Base-by-base conservation (phyloP, 2,329 filamentous ascomycete genomes). In the Ophiognomonia clavigignenti-juglandacearum region DNA sequence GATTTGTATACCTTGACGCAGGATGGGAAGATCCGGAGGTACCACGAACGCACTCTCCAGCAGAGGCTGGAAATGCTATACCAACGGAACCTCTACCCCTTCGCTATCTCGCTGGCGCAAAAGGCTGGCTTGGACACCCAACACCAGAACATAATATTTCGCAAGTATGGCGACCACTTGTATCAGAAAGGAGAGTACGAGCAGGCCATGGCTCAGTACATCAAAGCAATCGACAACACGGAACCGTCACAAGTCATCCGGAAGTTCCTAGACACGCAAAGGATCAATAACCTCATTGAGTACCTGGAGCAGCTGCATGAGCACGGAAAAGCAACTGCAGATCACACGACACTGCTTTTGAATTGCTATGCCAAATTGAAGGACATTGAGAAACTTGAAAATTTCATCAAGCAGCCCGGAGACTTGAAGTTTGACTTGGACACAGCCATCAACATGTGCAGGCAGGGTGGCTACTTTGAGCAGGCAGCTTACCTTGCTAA, bases 361-460 rank as follows among this genome's bases (percentile, higher is more conserved):
- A 98, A 98, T 63, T 98, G 93, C 67, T 98, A 98, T 62, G 93
- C 93, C 1, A 98, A 98, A 62, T 72, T 97, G 14, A 98, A 98
- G 64, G 93, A 98, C 62, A 92, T 96, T 5, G 86, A 90, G 47
- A 98, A 98, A 68, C 75, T 98, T 6, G 92, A 98, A 61, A 86
- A 86, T 20, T 98, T 98, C 56, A 98, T 98, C 68, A 95, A 95
- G 62, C 91, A 90, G 23, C 91, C 92, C 0, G 90, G 88, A 3
- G 91, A 96, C 57, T 77, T 96, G 35, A 96, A 95, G 59, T 98
- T 98, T 59, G 93, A 98, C 63, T 75, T 97, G 3, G 93, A 98
- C 56, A 98, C 93, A 1, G 93, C 93, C 13, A 98, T 98, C 54
- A 82, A 86, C 2, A 96, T 98, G 90, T 98, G 93, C 61, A 82